Evolutionary conservation across 352 stramenopile genomes (phyloP).

Genomic region (Phytophthora quininea): DNA sequence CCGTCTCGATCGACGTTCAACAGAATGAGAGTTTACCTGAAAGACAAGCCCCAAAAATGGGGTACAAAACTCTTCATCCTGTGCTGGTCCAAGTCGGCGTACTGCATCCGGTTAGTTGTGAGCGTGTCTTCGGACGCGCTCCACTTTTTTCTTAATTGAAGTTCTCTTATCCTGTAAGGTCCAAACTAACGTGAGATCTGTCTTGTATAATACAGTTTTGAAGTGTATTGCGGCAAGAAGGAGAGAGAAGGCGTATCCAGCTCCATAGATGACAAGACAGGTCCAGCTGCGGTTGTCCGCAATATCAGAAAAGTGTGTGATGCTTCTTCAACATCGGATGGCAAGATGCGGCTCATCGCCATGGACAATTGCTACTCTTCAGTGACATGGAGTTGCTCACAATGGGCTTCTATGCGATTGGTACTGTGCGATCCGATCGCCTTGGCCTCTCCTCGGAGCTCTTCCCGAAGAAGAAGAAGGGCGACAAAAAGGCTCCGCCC

Average conservation of each 20-base stretch:
- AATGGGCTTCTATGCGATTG: slow-evolving; percentile 20
- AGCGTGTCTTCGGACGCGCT: neutral
- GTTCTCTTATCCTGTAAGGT: neutral
- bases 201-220: neutral
- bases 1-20: neutral
- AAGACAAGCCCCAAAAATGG: neutral
- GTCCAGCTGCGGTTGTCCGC: slow-evolving; percentile 1
- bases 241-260: slow-evolving; percentile 1
- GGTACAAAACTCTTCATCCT: neutral
- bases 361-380: slow-evolving; percentile 17
- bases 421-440: slow-evolving; percentile 7
- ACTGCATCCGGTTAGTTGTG: neutral
- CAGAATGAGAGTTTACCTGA: neutral
- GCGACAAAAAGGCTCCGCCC: slow-evolving; percentile 1
- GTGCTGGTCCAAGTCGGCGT: neutral
- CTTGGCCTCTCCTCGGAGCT: slow-evolving; percentile 12
- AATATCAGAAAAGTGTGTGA: slow-evolving; percentile 18
- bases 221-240: slow-evolving; percentile 7
- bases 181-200: neutral
- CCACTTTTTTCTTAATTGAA: neutral
- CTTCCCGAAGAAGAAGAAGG: slow-evolving; percentile 16
- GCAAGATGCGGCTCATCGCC: slow-evolving; percentile 7
- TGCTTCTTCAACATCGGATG: neutral
- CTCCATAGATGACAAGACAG: slow-evolving; percentile 4
- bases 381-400: slow-evolving; percentile 16